These are phyloP conservation scores for Pulveroboletus sp. DNA, from an alignment of 768 basidiomycete species.

Conservation along the genomic window DNA sequence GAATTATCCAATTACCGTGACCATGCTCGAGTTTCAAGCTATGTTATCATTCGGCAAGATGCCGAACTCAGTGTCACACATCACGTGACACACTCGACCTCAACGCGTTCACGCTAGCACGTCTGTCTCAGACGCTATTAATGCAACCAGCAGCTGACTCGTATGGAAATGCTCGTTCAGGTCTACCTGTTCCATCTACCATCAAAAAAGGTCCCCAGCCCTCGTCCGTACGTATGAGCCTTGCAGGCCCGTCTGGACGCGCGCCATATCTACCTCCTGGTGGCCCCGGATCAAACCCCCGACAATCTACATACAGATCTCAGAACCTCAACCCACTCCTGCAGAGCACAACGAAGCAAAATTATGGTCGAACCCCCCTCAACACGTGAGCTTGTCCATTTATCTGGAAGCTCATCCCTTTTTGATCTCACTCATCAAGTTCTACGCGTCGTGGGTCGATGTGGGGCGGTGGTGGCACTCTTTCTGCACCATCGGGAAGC, in stretches of 20 bases:
- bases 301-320: conserved; percentile 68
- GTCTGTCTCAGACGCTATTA: conserved; percentile 43
- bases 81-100: conserved; percentile 18
- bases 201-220: conserved; percentile 60
- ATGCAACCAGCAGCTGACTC: conserved; percentile 54
- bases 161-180: conserved; percentile 52
- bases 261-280: conserved; percentile 43
- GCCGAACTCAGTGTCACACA: too few species aligned
- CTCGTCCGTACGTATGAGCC: conserved; percentile 58
- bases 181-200: conserved; percentile 73
- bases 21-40: too few species aligned
- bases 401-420: background rate
- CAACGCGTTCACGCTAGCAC: too few species aligned
- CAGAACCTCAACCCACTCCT: conserved; percentile 68
- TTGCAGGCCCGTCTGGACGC: conserved; percentile 73
- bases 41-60: too few species aligned
- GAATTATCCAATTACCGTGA: too few species aligned
- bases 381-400: conserved; percentile 45
- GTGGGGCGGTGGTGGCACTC: conserved; percentile 55
- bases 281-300: conserved; percentile 48
- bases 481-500: conserved; percentile 46
- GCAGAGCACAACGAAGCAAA: conserved; percentile 65
- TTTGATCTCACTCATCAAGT: conserved; percentile 31
- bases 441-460: conserved; percentile 76
- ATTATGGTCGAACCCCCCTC: conserved; percentile 72